Base-by-base conservation (phyloP, 768 basidiomycete species). In the Filobasidium wieringae region DNA sequence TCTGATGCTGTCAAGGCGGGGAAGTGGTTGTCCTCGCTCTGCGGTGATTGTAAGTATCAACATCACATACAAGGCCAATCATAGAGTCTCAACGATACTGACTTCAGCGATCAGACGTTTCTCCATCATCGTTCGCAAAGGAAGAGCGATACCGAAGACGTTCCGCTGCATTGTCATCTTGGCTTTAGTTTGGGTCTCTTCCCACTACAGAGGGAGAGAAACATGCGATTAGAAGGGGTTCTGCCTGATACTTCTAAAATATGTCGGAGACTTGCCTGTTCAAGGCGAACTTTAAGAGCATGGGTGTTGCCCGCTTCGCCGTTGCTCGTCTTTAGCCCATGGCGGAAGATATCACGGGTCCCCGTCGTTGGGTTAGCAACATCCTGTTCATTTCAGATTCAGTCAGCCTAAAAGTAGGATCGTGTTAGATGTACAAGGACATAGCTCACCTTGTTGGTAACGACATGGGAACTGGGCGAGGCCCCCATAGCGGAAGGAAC, bases 101-200 rank as follows among this genome's bases (percentile, higher is more conserved):
- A 92, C 92, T 57, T 80, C 73, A 32, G 81, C 75, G 8, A 92
- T 88, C 39, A 91, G 80, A 77, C 85, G 86, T 68, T 90, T 82
- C 74, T 99, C 95, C 95, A 97, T 97, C 63, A 95, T 78, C 53
- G 83, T 78, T 30, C 92, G 81, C 74, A 93, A 81, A 1, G 95
- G 95, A 19, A 86, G 84, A 69, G 89, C 88, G 65, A 96, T 72
- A 33, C 95, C 95, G 67, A 84, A 85, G 31, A 85, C 70, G 72
- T 88, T 83, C 43, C 92, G 83, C 69, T 89, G 81, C 75, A 93
- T 77, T 49, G 82, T 90, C 58, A 96, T 78, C 71, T 85, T 85
- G 51, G 91, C 70, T 72, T 85, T 86, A 72, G 89, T 86, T 72
- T 95, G 91, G 7, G 92, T 90, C 63, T 83, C 83, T 53, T 91